phyloP scores from a whole-genome alignment of 2,329 filamentous ascomycete genomes.

The Fragosphaeria purpurea region DNA sequence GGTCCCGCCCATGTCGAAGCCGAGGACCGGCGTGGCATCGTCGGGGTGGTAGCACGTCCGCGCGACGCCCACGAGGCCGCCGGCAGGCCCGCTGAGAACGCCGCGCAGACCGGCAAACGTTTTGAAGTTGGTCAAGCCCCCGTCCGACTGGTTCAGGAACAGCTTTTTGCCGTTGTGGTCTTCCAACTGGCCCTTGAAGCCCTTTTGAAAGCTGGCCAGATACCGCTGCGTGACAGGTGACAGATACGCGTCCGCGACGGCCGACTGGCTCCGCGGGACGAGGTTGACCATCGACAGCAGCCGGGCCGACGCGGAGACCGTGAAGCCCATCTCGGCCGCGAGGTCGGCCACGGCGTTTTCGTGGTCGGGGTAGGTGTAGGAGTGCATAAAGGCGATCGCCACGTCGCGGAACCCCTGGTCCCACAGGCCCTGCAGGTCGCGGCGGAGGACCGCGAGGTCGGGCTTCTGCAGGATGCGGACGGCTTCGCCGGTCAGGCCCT shows the following conservation, averaged over 20 bases:
- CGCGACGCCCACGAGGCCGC: no score
- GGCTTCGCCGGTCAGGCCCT: slow-evolving; percentile 61
- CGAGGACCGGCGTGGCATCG: no score
- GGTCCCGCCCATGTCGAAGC: no score
- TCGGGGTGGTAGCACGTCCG: no score
- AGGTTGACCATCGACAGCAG: slow-evolving; percentile 53
- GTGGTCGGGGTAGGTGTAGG: no score
- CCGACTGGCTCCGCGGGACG: slow-evolving; percentile 58
- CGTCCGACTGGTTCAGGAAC: not conserved
- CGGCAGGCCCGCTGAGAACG: no score
- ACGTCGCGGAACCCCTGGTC: slow-evolving; percentile 41
- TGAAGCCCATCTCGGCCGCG: slow-evolving; percentile 5
- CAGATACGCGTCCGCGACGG: slow-evolving; percentile 64
- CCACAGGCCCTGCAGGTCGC: slow-evolving; percentile 50
- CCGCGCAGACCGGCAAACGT: no score
- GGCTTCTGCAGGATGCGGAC: slow-evolving; percentile 40
- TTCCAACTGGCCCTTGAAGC: slow-evolving; percentile 54
- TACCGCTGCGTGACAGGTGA: slow-evolving; percentile 63
- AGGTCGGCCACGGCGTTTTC: slow-evolving; percentile 4
- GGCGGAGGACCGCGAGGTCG: slow-evolving; percentile 41
- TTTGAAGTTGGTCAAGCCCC: slow-evolving; percentile 26
- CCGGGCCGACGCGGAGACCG: not conserved
- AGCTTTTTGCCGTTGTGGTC: slow-evolving; percentile 22
- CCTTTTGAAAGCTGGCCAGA: slow-evolving; percentile 54
- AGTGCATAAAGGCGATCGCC: slow-evolving; percentile 25